Conservation (phyloP, 106 monocot genomes). For the Amphibolis antarctica region DNA sequence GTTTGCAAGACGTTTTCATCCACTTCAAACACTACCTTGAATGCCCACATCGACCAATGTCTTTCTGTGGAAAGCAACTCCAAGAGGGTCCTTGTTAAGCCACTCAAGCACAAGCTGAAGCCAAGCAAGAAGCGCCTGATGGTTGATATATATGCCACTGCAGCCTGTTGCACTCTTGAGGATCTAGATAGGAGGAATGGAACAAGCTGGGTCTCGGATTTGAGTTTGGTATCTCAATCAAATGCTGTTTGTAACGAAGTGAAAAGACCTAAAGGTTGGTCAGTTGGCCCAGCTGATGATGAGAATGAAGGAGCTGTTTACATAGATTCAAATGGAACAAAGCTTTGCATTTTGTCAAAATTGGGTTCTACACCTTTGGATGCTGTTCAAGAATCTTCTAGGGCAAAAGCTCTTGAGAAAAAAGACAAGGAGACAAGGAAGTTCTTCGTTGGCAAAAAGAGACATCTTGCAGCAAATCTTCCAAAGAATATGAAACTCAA, state of each 20-base stretch:
- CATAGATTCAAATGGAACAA: conserved; percentile 80
- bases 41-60: conserved; percentile 91
- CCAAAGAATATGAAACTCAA: conserved; percentile 30
- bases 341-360: conserved; percentile 73
- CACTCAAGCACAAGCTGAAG: conserved; percentile 36
- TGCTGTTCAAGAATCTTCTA: conserved; percentile 11
- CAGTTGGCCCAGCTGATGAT: conserved; percentile 4
- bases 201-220: conserved; percentile 49
- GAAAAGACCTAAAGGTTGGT: conserved; percentile 15
- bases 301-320: conserved; percentile 47
- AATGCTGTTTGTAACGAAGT: conserved; percentile 11
- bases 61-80: conserved; percentile 31
- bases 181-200: conserved; percentile 89
- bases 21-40: conserved; percentile 78
- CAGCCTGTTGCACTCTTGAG: conserved; percentile 52
- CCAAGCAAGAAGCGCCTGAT: conserved; percentile 66
- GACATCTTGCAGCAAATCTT: conserved; percentile 11
- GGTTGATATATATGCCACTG: conserved; percentile 60
- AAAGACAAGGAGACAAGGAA: conserved; percentile 10
- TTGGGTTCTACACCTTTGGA: conserved; percentile 11
- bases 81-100: conserved; percentile 6
- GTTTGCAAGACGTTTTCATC: conserved; percentile 84
- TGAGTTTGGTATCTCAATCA: conserved; percentile 13
- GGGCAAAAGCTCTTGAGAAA: conserved; percentile 12
- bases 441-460: conserved; percentile 14